Conservation (phyloP, 164 flowering plant species). For the Macadamia integrifolia region DNA sequence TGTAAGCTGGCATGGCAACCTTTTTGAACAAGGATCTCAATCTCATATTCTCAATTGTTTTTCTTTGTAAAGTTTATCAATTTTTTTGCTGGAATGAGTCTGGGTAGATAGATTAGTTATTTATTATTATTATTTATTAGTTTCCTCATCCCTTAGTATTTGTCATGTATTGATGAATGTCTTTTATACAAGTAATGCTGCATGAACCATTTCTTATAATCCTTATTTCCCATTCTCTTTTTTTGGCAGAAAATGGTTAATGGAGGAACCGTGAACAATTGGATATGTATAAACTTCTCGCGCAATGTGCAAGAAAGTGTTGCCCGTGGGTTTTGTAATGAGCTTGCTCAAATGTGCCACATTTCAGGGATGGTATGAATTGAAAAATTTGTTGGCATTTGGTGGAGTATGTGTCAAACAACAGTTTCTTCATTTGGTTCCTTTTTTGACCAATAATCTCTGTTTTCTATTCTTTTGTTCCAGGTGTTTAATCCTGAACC, state of each 20-base stretch:
- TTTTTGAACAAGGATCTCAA: too few relatives aligned
- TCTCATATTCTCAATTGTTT: too few relatives aligned
- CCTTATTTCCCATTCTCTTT: background rate
- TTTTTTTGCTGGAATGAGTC: too few relatives aligned
- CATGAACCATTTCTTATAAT: too few relatives aligned
- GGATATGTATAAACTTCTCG: slow-evolving; percentile 89
- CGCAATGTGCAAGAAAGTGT: slow-evolving; percentile 67
- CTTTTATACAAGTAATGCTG: background rate
- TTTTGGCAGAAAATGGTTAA: slow-evolving; percentile 48
- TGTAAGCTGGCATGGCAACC: too few relatives aligned
- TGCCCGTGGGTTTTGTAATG: slow-evolving; percentile 69
- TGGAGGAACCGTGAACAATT: slow-evolving; percentile 79
- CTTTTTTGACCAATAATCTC: background rate
- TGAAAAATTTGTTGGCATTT: too few relatives aligned
- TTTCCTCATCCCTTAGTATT: background rate
- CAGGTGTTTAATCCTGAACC: slow-evolving; percentile 59
- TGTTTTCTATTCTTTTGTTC: background rate
- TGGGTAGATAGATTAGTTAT: too few relatives aligned
- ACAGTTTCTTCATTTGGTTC: too few relatives aligned
- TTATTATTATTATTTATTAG: too few relatives aligned
- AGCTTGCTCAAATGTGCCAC: slow-evolving; percentile 83
- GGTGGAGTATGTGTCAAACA: too few relatives aligned
- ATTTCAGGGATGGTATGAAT: slow-evolving; percentile 84
- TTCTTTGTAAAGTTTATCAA: too few relatives aligned
- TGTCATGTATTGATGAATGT: too few relatives aligned